Evolutionary conservation across 2,329 filamentous ascomycete species (phyloP).

Genomic region (Aspergillus udagawae): DNA sequence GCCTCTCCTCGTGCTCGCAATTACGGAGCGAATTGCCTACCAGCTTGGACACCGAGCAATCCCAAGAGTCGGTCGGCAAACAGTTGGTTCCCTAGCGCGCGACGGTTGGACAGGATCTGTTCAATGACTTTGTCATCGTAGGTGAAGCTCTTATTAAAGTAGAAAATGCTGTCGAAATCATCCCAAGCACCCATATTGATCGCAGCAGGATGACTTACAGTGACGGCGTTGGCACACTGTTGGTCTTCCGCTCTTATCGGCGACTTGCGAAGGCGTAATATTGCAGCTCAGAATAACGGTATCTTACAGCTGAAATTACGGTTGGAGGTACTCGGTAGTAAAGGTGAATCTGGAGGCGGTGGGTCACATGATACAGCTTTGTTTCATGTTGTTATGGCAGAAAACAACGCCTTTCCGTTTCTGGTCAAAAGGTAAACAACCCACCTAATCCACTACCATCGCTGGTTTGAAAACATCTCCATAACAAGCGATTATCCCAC

Average conservation of each 20-base stretch:
- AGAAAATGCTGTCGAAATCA: constrained; percentile 66
- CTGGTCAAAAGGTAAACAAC: constrained; percentile 37
- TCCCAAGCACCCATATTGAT: constrained; percentile 48
- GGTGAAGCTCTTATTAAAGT: constrained; percentile 54
- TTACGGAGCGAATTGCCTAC: constrained; percentile 42
- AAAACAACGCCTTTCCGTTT: constrained; percentile 31
- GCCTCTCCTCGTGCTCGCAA: background rate
- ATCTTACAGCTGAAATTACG: constrained; percentile 12
- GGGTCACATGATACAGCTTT: constrained; percentile 1
- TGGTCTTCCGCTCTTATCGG: background rate
- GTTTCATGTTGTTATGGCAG: constrained; percentile 28
- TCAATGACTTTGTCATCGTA: constrained; percentile 61
- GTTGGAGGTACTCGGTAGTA: background rate
- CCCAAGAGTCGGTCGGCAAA: constrained; percentile 77
- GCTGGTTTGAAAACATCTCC: constrained; percentile 17
- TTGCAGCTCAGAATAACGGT: constrained; percentile 11
- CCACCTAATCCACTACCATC: constrained; percentile 25
- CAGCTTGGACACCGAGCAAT: constrained; percentile 64
- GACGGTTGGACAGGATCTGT: constrained; percentile 64
- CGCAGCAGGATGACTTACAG: background rate
- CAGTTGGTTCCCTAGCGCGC: constrained; percentile 63
- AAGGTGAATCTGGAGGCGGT: constrained; percentile 22
- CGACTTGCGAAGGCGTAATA: constrained; percentile 7
- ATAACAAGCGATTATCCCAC: constrained; percentile 12
- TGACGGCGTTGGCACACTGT: background rate